Percentiles rank a stretch among this genome's conserved stretches.
phyloP scores from a whole-genome alignment of 495 filamentous ascomycete genomes.

The Penicillium canescens region DNA sequence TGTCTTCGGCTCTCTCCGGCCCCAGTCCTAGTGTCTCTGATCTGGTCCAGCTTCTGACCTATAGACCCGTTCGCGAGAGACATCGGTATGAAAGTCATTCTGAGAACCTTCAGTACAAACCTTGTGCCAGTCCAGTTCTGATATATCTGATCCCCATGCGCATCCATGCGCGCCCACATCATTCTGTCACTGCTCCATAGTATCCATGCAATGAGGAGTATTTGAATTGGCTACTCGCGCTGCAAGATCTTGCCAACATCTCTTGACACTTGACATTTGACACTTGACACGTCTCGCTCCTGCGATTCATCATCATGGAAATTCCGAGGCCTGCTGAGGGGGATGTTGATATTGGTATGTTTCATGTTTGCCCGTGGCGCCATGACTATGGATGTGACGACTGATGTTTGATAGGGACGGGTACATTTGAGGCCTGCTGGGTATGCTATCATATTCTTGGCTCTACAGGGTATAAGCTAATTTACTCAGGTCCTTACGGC shows the following conservation, averaged over 20 bases:
- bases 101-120: neutral
- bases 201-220: constrained; percentile 1
- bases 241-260: neutral
- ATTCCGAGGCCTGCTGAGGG: constrained; percentile 30
- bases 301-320: constrained; percentile 20
- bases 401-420: constrained; percentile 21
- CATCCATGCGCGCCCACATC: neutral
- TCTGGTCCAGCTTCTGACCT: constrained; percentile 13
- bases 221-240: constrained; percentile 13
- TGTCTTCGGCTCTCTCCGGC: too few relatives aligned
- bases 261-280: neutral
- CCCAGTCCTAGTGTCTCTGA: neutral
- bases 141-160: constrained; percentile 1
- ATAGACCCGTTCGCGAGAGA: constrained; percentile 5
- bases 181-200: neutral
- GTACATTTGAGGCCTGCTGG: constrained; percentile 31
- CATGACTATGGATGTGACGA: neutral
- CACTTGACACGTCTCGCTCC: neutral
- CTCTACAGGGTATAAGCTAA: neutral
- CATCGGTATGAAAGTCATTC: neutral
- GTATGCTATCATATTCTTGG: constrained; percentile 14
- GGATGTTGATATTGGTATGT: constrained; percentile 32
- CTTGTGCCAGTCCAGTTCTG: too few relatives aligned
- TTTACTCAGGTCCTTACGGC: constrained; percentile 27
- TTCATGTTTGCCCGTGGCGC: neutral